A percentile compares a stretch with the other conserved stretches of the same genome.
Evolutionary conservation across 345 rosid species (phyloP).

Genomic region (Lenwebbia sp.): DNA sequence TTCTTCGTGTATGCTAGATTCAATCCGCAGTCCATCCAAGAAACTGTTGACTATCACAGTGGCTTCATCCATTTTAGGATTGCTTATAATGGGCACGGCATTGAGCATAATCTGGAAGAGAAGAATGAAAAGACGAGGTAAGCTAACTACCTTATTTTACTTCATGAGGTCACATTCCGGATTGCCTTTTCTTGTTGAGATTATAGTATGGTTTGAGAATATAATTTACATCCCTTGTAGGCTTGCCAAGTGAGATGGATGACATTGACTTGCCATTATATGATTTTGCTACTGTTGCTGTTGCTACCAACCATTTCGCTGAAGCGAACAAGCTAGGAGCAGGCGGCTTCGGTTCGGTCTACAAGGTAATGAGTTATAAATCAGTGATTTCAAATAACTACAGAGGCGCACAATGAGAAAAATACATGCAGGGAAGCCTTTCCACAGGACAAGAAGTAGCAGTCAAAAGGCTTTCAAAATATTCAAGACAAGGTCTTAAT

Average conservation of each 20-base stretch:
- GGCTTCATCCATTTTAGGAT: background rate
- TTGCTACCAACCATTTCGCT: conserved; percentile 26
- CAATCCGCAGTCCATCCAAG: background rate
- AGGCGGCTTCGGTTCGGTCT: conserved; percentile 36
- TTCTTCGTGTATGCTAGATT: background rate
- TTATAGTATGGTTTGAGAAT: background rate
- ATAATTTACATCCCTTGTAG: too few relatives aligned
- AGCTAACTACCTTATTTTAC: background rate
- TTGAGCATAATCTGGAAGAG: background rate
- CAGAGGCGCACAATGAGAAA: too few relatives aligned
- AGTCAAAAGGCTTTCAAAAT: too few relatives aligned
- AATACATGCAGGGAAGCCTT: too few relatives aligned
- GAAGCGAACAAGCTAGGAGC: conserved; percentile 20
- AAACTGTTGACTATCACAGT: background rate
- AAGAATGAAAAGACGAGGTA: conserved; percentile 3
- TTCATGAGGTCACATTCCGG: background rate
- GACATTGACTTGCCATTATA: conserved; percentile 18
- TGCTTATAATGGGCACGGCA: background rate
- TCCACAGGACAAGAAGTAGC: too few relatives aligned
- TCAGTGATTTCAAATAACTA: too few relatives aligned
- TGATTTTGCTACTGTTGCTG: conserved; percentile 14
- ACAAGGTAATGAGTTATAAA: conserved; percentile 10
- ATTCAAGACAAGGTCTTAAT: too few relatives aligned
- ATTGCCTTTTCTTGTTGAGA: too few relatives aligned
- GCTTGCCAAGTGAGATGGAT: too few relatives aligned